Base-by-base conservation (phyloP, 1,284 basidiomycete genomes). In the Coniophora puteana region DNA sequence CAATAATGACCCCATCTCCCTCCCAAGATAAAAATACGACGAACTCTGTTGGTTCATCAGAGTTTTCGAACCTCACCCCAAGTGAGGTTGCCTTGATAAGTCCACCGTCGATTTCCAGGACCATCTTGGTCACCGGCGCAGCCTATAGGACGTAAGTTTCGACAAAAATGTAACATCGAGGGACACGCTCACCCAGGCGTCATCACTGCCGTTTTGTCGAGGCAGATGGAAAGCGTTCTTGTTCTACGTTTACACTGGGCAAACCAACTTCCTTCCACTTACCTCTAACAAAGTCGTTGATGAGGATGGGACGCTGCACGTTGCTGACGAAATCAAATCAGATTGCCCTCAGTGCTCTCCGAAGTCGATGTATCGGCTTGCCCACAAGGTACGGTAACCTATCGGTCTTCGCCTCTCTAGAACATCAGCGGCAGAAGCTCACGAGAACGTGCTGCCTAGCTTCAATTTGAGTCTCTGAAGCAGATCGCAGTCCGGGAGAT, bases 281-380 rank as follows among this genome's bases (percentile, higher is more conserved):
- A 33, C 10, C 10, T 33, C 31, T n/a, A n/a, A 17, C 31, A 33
- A 33, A 33, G n/a, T 27, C n/a, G 10, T 27, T n/a, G 8, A 8
- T n/a, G 10, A 8, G 11, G 31, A 10, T 17, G 10, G 17, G 16
- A 10, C 10, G 31, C 8, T 8, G 16, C 16, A 11, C 11, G 31
- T n/a, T n/a, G n/a, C n/a, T n/a, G n/a, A n/a, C n/a, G n/a, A n/a
- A n/a, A n/a, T n/a, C n/a, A n/a, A n/a, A n/a, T n/a, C n/a, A 33
- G 31, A 17, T 33, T 16, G 10, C 16, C 31, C 31, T 8, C 31
- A 10, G 8, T 33, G 31, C 16, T 33, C 31, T 11, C 31, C 31
- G 8, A 33, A 33, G 31, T 33, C 31, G 8, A 33, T 33, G 31
- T 33, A 33, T 16, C 31, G 31, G 8, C 31, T 33, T 17, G 31